Base-by-base conservation (phyloP, 1,284 basidiomycete species). In the Apiotrichum domesticum region DNA sequence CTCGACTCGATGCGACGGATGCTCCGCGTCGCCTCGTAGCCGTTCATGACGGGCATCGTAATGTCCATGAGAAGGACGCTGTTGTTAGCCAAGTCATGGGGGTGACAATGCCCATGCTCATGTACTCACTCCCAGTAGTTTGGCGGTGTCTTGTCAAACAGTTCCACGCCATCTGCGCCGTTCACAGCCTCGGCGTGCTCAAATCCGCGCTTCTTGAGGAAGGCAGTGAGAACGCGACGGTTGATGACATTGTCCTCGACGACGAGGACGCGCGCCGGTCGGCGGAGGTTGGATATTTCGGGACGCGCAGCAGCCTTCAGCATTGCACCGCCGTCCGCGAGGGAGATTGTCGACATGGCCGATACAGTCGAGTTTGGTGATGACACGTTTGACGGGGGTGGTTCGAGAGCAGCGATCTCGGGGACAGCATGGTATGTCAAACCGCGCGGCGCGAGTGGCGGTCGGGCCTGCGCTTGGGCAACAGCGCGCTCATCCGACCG, bases 31-130 rank as follows among this genome's bases (percentile, higher is more conserved):
- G 94, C 92, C 21, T 86, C 85, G 57, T 95, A 82, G 29, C 88
- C 93, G 71, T 96, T 91, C 60, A 96, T 83, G 29, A 91, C 77
- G 0, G 91, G 93, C 93, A 97, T 97, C 0, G 89, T 91, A 51
- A 97, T 79, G 74, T 97, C 93, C 66, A 96, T 80, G 32, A 95
- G 80, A 43, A 93, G 84, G 42, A 93, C 84, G 61, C 89, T 91
- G 62, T 8, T 9, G 33, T 47, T 45, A 52, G 50, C 21, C 10
- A 9, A n/a, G 21, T 6, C 8, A 2, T 14, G 3, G 3, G 5
- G 6, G 4, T 7, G 1, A 11, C n/a, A 33, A 1, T n/a, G 32
- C 1, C 32, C 7, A 39, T 39, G 7, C 37, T 8, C 37, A 13
- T 39, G 7, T 39, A 80, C 87, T 65, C 72, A 91, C 90, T 93